Base-by-base conservation (phyloP, 441 rosid species). In the Francoa sonchifolia region DNA sequence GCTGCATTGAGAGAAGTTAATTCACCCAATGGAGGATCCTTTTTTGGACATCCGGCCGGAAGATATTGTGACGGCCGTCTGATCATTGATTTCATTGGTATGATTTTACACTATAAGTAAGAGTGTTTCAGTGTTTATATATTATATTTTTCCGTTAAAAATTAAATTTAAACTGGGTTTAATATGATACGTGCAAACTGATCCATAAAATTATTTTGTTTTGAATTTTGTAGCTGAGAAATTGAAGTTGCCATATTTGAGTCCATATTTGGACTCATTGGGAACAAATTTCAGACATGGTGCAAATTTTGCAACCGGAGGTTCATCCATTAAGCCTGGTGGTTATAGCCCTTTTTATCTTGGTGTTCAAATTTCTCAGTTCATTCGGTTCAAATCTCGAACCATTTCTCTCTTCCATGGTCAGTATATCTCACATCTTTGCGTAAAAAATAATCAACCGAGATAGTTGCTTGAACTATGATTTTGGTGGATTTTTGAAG, bases 51-150 rank as follows among this genome's bases (percentile, higher is more conserved):
- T 59, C 83, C 89, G 39, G 51, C 74, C 0, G 96, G 94, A 13
- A 72, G 96, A 54, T 58, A 39, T 50, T 79, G 74, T 17, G 86
- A 80, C 45, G 92, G 89, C 11, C 84, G 92, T 26, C 86, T 82
- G 52, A 65, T 79, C 50, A 54, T 82, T 19, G 92, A 82, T 54
- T 82, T 79, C 42, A 67, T 79, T 16, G 73, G 94, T 71, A 66
- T 59, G 12, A 9, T 2, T 23, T 3, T 3, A 23, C 3, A 7
- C 7, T 23, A 3, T 7, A 3, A 3, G 27, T 7, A 23, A 3
- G 7, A 23, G 7, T 3, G 7, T 7, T 3, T 23, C n/a, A n/a
- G n/a, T n/a, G n/a, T n/a, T n/a, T n/a, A n/a, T 23, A 7, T 23
- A 23, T 3, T 7, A 23, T 23, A 23, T 3, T 7, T 23, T 3